A percentile compares a stretch with the other conserved stretches of the same genome.
Evolutionary conservation across 1,284 basidiomycete species (phyloP).

Genomic region (Ganoderma lingzhi): DNA sequence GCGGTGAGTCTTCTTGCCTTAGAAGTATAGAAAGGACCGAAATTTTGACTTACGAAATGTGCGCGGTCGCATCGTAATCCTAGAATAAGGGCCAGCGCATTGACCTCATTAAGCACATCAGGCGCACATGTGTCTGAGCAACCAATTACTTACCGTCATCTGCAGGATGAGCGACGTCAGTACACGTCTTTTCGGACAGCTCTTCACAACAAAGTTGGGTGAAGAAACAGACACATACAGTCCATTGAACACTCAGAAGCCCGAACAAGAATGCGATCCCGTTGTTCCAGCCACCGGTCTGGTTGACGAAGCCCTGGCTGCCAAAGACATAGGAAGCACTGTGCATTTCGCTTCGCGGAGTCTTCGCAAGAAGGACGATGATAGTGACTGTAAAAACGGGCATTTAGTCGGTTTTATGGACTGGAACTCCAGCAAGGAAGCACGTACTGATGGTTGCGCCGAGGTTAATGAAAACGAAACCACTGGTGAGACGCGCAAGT

Average conservation of each 20-base stretch:
- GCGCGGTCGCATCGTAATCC: constrained; percentile 83
- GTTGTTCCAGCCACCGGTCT: constrained; percentile 82
- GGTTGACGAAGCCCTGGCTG: constrained; percentile 70
- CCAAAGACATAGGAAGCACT: constrained; percentile 82
- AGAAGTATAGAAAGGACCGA: too few species aligned
- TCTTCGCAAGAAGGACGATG: constrained; percentile 85
- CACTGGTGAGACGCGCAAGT: constrained; percentile 80
- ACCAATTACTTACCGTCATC: constrained; percentile 65
- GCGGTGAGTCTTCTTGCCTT: not conserved
- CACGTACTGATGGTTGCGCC: constrained; percentile 70
- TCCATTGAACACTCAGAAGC: constrained; percentile 91
- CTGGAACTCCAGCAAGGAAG: not conserved
- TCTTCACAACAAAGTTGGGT: not conserved
- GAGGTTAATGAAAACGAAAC: constrained; percentile 90
- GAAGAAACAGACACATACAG: constrained; percentile 53
- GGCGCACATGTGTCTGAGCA: not conserved
- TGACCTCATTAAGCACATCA: constrained; percentile 1
- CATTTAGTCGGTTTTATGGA: not conserved
- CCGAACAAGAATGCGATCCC: constrained; percentile 91
- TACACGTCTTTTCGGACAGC: not conserved
- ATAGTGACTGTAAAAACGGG: constrained; percentile 67
- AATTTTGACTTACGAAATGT: constrained; percentile 77
- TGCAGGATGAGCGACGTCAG: constrained; percentile 34
- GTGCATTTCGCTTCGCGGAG: constrained; percentile 84
- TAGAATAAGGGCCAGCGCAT: constrained; percentile 27